phyloP scores from a whole-genome alignment of 805 yeast species.

The Debaryomyces maramus region DNA sequence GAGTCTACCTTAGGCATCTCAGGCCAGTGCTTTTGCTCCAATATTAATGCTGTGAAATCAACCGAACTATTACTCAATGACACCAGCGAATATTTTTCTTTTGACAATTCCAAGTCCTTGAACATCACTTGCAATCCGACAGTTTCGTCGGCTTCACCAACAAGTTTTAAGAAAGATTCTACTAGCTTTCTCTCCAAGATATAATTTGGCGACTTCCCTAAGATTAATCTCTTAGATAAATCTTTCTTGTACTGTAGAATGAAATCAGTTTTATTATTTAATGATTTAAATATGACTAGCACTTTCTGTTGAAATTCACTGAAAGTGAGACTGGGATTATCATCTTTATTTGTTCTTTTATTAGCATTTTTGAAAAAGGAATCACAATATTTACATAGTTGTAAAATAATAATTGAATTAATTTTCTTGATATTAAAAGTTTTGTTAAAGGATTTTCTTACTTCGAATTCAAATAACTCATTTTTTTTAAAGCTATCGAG shows the following conservation, averaged over 20 bases:
- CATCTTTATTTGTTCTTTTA: slow-evolving; percentile 9
- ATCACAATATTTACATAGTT: slow-evolving; percentile 35
- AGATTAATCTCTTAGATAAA: slow-evolving; percentile 36
- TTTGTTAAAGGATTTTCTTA: slow-evolving; percentile 28
- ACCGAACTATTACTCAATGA: slow-evolving; percentile 6
- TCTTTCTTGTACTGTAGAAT: slow-evolving; percentile 31
- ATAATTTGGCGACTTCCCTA: slow-evolving; percentile 20
- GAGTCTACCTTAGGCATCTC: slow-evolving; percentile 30
- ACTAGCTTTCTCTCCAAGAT: slow-evolving; percentile 24
- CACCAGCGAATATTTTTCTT: slow-evolving; percentile 12
- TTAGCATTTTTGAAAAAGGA: slow-evolving; percentile 20
- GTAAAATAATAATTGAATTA: slow-evolving; percentile 18
- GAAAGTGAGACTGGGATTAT: slow-evolving; percentile 8
- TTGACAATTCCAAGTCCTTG: slow-evolving; percentile 28
- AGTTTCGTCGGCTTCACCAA: slow-evolving; percentile 34
- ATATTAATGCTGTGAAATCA: slow-evolving; percentile 32
- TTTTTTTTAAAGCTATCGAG: slow-evolving; percentile 12
- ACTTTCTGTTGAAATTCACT: slow-evolving; percentile 18
- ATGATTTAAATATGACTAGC: slow-evolving; percentile 29
- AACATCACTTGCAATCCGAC: slow-evolving; percentile 33
- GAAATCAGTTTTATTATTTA: slow-evolving; percentile 36
- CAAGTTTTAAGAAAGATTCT: slow-evolving; percentile 21
- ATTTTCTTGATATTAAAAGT: slow-evolving; percentile 15
- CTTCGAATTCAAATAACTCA: slow-evolving; percentile 29
- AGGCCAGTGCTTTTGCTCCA: slow-evolving; percentile 42